A percentile compares a stretch with the other conserved stretches of the same genome.
Evolutionary conservation across 225 moss, liverwort and hornwort genomes (phyloP).

Genomic region (Physcomitrellopsis africana): DNA sequence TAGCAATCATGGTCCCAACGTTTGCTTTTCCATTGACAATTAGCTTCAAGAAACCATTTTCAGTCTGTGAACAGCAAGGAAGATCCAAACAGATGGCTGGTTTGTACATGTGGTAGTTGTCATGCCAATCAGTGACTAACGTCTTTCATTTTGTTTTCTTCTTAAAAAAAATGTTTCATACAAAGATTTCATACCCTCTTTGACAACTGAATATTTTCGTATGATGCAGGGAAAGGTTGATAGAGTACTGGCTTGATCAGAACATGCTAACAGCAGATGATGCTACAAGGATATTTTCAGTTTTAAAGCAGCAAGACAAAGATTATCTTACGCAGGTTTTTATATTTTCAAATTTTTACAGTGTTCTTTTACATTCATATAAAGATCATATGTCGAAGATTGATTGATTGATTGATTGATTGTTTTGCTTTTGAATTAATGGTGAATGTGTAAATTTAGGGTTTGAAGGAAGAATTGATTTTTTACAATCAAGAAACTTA

Average conservation of each 20-base stretch:
- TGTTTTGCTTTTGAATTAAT: not conserved
- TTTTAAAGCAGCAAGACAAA: conserved; percentile 70
- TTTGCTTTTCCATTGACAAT: not conserved
- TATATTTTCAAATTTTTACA: not conserved
- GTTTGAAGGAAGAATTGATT: not conserved
- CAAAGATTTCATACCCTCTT: not conserved
- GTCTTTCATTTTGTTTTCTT: not conserved
- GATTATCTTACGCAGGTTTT: conserved; percentile 64
- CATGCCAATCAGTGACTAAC: not conserved
- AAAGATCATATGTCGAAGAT: not conserved
- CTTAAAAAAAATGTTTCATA: too few species aligned
- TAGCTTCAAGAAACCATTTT: not conserved
- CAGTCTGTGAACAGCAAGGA: not conserved
- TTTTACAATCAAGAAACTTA: not conserved
- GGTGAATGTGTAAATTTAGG: not conserved
- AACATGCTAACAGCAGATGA: conserved; percentile 74
- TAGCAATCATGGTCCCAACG: not conserved
- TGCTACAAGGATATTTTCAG: conserved; percentile 63
- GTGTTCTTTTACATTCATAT: not conserved
- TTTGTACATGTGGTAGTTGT: not conserved
- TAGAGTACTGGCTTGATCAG: conserved; percentile 63
- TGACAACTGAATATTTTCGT: not conserved
- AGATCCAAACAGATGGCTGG: not conserved
- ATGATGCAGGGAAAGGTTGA: conserved; percentile 58
- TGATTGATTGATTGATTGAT: not conserved